Conservation (phyloP, 1,139 yeast species). For the Williopsis jadinii region DNA sequence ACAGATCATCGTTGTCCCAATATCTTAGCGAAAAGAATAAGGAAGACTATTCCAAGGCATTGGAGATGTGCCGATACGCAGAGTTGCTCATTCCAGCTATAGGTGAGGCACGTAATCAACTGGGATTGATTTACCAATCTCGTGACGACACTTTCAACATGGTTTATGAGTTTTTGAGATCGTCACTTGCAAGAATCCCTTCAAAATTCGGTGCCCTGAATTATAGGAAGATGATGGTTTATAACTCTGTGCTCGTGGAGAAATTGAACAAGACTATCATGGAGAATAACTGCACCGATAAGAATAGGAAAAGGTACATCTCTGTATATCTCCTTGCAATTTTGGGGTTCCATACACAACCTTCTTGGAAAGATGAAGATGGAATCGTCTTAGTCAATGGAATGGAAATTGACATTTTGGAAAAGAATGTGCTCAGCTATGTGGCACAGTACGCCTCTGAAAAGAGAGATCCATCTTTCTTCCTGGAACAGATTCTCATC, state of each 20-base stretch:
- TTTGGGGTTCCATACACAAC: conserved; percentile 14
- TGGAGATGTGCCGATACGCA: conserved; percentile 45
- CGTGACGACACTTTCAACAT: conserved; percentile 34
- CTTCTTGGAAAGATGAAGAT: conserved; percentile 26
- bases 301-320: conserved; percentile 6
- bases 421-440: conserved; percentile 27
- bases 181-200: conserved; percentile 49
- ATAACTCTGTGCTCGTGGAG: conserved; percentile 9
- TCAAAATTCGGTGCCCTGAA: conserved; percentile 16
- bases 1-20: conserved; percentile 40
- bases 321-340: conserved; percentile 13
- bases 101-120: conserved; percentile 61
- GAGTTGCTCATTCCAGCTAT: conserved; percentile 53
- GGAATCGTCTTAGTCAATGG: conserved; percentile 25
- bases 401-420: conserved; percentile 26
- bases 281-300: conserved; percentile 4
- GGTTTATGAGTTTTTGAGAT: conserved; percentile 49
- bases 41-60: conserved; percentile 36
- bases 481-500: conserved; percentile 16
- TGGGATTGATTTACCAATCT: conserved; percentile 48
- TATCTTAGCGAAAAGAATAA: conserved; percentile 34
- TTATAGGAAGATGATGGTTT: conserved; percentile 9
- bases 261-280: conserved; percentile 13
- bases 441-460: conserved; percentile 8
- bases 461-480: conserved; percentile 8